Evolutionary conservation across 108 stramenopile species (phyloP), one percentile per base, ranked within the genome.

Genomic region (Skeletonema costatum): DNA sequence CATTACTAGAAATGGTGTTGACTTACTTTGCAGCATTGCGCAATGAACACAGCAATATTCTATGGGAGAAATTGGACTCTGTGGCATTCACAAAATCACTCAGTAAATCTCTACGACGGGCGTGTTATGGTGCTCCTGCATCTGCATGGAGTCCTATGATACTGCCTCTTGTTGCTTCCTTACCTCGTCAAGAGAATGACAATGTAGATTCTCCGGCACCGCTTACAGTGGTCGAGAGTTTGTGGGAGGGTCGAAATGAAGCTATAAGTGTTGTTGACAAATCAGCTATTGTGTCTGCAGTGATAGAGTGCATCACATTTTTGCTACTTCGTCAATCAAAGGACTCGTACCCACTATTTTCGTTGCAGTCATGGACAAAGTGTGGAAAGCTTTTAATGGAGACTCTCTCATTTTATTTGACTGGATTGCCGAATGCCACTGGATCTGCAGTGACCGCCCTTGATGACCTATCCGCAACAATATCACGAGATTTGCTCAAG

Each of bases 231-330:
- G 77, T 82, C 4, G 72, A 73, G 19, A 81, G 79, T 53, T 62
- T 81, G 78, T 93, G 90, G 92, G 88, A 90, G 64, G 94, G 94
- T 33, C 74, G 81, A 19, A 85, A 58, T 5, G 71, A 67, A 9
- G 75, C 89, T 21, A 71, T 89, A 1, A 75, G 86, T n/a, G 44
- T 58, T 19, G 33, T 75, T n/a, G 90, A 93, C 67, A 67, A 73
- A 31, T 35, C 76, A 13, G 73, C 87, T 30, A 74, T 95, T 25
- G 85, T 85, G 10, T 70, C 77, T 30, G 89, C 90, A 9, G 86
- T 92, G 5, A 82, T 88, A 33, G 94, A 95, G 75, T 90, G 86
- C 25, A 80, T 87, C 8, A 73, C 87, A 30, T 92, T 85, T 71
- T 64, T 85, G 3, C 68, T 95, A 73, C 59, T 95, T 44, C 79